Evolutionary conservation across 2,329 filamentous ascomycete species (phyloP).

Genomic region (Fusarium staphyleae): DNA sequence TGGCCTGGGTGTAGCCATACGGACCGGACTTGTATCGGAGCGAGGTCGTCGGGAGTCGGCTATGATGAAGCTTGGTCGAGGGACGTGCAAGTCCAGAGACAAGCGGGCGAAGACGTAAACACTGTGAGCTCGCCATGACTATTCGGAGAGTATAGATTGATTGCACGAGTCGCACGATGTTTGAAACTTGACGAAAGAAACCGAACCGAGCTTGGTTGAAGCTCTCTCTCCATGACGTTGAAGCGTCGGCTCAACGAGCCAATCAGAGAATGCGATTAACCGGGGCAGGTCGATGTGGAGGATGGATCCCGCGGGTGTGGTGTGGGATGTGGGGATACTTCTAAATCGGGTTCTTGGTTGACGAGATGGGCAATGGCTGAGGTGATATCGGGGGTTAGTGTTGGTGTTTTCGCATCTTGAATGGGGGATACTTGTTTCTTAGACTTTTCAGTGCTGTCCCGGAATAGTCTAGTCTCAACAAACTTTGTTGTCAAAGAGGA

Average conservation of each 20-base stretch:
- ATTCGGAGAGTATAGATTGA: neutral
- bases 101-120: constrained; percentile 35
- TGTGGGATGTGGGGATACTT: constrained; percentile 25
- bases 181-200: constrained; percentile 12
- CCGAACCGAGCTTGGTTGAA: constrained; percentile 22
- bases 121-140: constrained; percentile 38
- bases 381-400: neutral
- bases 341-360: constrained; percentile 19
- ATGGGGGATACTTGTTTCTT: neutral
- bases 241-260: constrained; percentile 2
- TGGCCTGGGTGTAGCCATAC: constrained; percentile 85
- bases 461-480: neutral
- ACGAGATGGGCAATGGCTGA: constrained; percentile 21
- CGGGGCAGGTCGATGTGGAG: constrained; percentile 14
- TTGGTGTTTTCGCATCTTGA: constrained; percentile 3
- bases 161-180: constrained; percentile 9
- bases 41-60: constrained; percentile 36
- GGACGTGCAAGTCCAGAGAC: constrained; percentile 33
- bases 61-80: constrained; percentile 29
- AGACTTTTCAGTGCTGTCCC: neutral
- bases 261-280: constrained; percentile 27
- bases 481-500: neutral
- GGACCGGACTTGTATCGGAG: constrained; percentile 63
- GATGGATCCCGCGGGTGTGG: constrained; percentile 25
- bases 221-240: constrained; percentile 29